Evolutionary conservation across 108 stramenopile species (phyloP).

Genomic region (Pseudonitzschia multiseries): DNA sequence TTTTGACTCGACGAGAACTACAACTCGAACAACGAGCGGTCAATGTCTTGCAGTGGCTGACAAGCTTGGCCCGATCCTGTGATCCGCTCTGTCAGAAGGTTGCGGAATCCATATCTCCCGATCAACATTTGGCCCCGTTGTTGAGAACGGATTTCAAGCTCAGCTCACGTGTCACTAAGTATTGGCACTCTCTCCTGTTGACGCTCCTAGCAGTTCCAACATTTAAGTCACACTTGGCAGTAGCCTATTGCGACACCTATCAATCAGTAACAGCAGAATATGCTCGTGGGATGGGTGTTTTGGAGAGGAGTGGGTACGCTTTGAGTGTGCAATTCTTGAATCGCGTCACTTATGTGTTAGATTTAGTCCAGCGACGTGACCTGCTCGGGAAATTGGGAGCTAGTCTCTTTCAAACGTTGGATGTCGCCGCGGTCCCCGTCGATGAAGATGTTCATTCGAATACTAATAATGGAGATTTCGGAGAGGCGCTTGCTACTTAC

Average conservation of each 20-base stretch:
- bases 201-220: slow-evolving; percentile 90
- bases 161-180: slow-evolving; percentile 55
- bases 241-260: slow-evolving; percentile 89
- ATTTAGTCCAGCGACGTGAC: slow-evolving; percentile 66
- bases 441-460: not conserved
- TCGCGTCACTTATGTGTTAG: slow-evolving; percentile 87
- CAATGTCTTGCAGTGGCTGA: slow-evolving; percentile 67
- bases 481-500: not conserved
- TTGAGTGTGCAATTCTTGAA: slow-evolving; percentile 91
- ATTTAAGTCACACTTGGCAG: slow-evolving; percentile 90
- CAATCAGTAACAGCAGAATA: slow-evolving; percentile 74
- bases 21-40: slow-evolving; percentile 68
- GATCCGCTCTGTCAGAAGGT: slow-evolving; percentile 75
- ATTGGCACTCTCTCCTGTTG: slow-evolving; percentile 87
- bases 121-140: slow-evolving; percentile 62
- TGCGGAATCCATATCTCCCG: slow-evolving; percentile 47
- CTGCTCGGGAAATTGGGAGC: slow-evolving; percentile 66
- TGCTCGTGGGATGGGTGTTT: slow-evolving; percentile 80
- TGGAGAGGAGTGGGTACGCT: slow-evolving; percentile 84
- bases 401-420: slow-evolving; percentile 63
- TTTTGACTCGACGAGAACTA: slow-evolving; percentile 66
- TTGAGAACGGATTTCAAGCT: slow-evolving; percentile 74
- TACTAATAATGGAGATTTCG: not conserved
- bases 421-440: slow-evolving; percentile 39
- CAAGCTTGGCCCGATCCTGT: slow-evolving; percentile 60